These are phyloP conservation scores for Trichoderma citrinoviride DNA, from an alignment of 2,329 filamentous ascomycete species.

Conservation along the genomic window DNA sequence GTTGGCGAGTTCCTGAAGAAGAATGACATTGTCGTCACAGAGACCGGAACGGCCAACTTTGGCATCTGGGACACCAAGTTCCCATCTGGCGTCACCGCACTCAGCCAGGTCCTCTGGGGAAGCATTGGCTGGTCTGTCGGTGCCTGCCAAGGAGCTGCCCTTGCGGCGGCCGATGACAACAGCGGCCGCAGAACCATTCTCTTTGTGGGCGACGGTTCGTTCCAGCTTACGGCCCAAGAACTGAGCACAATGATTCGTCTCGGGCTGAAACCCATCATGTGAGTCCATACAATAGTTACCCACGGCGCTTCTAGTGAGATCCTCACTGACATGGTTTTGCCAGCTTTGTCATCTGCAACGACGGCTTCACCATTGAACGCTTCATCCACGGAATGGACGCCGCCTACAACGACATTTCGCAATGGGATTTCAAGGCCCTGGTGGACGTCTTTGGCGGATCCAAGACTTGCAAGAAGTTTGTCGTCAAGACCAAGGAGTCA, in stretches of 20 bases:
- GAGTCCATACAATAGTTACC: slow-evolving; percentile 34
- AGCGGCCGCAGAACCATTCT: slow-evolving; percentile 67
- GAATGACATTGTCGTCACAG: slow-evolving; percentile 77
- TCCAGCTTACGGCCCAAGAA: slow-evolving; percentile 83
- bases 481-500: slow-evolving; percentile 67
- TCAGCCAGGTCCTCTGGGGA: slow-evolving; percentile 76
- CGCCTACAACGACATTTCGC: slow-evolving; percentile 74
- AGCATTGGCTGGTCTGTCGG: slow-evolving; percentile 61
- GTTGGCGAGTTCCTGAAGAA: slow-evolving; percentile 69
- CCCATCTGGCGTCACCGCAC: slow-evolving; percentile 70
- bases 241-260: slow-evolving; percentile 79
- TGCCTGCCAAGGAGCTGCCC: slow-evolving; percentile 62
- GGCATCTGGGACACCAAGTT: slow-evolving; percentile 85
- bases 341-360: slow-evolving; percentile 80
- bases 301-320: too few relatives aligned
- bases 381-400: slow-evolving; percentile 82
- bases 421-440: slow-evolving; percentile 71
- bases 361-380: slow-evolving; percentile 86
- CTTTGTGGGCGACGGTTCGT: slow-evolving; percentile 85
- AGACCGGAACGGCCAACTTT: slow-evolving; percentile 85
- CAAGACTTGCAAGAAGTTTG: slow-evolving; percentile 59
- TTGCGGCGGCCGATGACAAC: slow-evolving; percentile 67
- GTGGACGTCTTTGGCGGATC: slow-evolving; percentile 66
- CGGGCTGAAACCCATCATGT: slow-evolving; percentile 72
- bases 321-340: slow-evolving; percentile 25